phyloP scores from a whole-genome alignment of 768 basidiomycete genomes.

The Sporobolomyces pararoseus region DNA sequence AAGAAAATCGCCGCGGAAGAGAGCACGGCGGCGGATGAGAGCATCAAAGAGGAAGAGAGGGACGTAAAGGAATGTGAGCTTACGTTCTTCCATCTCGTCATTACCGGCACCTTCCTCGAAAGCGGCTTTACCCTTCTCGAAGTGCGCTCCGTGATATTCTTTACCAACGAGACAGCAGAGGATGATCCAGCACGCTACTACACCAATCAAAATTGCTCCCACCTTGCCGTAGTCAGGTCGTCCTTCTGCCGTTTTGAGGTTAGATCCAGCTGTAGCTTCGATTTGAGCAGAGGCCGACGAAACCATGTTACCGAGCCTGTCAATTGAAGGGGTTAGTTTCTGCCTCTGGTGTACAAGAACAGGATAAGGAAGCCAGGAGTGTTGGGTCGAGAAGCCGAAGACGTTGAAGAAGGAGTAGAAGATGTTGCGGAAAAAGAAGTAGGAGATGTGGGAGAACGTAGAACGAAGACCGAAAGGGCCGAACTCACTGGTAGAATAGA shows the following conservation, averaged over 20 bases:
- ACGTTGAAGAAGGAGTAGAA: no score
- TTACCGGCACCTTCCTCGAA: conserved; percentile 66
- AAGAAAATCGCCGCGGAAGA: no score
- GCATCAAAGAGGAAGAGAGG: neutral
- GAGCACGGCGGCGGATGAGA: no score
- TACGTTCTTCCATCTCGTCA: conserved; percentile 37
- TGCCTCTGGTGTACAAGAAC: no score
- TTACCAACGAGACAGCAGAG: conserved; percentile 73
- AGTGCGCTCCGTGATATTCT: conserved; percentile 71
- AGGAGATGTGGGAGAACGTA: no score
- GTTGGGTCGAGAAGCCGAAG: no score
- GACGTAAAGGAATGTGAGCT: neutral
- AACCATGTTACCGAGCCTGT: conserved; percentile 75
- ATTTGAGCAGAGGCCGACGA: conserved; percentile 71
- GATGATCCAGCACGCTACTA: conserved; percentile 70
- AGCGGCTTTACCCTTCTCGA: conserved; percentile 72
- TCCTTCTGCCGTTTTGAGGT: conserved; percentile 55
- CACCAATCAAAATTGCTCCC: conserved; percentile 72
- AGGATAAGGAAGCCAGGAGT: no score
- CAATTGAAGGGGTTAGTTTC: no score
- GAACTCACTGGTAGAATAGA: conserved; percentile 48
- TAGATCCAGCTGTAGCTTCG: conserved; percentile 66
- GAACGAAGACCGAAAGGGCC: neutral
- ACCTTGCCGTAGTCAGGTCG: conserved; percentile 35
- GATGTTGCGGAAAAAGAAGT: no score